phyloP scores from a whole-genome alignment of 257 asterid species.

The Nicotiana sylvestris region DNA sequence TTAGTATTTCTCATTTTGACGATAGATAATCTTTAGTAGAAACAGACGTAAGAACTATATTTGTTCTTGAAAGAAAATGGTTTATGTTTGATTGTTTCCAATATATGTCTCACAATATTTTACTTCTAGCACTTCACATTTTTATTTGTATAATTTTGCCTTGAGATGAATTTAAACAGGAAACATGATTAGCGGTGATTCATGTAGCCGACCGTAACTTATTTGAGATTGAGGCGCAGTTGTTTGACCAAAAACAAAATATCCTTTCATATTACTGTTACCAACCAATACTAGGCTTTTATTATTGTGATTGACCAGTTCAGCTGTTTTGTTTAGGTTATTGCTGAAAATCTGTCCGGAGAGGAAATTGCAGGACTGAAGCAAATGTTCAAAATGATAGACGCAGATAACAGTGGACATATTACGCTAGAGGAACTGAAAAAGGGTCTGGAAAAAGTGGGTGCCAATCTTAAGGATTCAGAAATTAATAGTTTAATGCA shows the following conservation, averaged over 20 bases:
- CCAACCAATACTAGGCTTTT: neutral
- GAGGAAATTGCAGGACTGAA: slow-evolving; percentile 50
- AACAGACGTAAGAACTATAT: neutral
- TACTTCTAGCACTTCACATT: no score
- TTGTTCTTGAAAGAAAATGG: neutral
- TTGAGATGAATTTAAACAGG: no score
- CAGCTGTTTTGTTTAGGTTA: slow-evolving; percentile 22
- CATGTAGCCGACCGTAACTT: no score
- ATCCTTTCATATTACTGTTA: neutral
- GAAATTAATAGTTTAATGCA: slow-evolving; percentile 25
- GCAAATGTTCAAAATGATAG: slow-evolving; percentile 49
- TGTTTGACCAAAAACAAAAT: neutral
- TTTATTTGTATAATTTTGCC: no score
- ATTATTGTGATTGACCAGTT: neutral
- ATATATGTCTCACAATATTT: neutral
- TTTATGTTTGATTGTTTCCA: neutral
- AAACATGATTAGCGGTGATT: no score
- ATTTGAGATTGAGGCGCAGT: no score
- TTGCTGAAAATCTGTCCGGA: slow-evolving; percentile 41
- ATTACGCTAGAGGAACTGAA: slow-evolving; percentile 42
- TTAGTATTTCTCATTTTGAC: neutral
- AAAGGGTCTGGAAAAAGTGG: slow-evolving; percentile 35
- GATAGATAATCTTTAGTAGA: neutral
- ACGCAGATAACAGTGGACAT: slow-evolving; percentile 42
- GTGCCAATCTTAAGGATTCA: slow-evolving; percentile 35